Evolutionary conservation across 345 rosid genomes (phyloP).

Genomic region (Sisymbrium altissimum): DNA sequence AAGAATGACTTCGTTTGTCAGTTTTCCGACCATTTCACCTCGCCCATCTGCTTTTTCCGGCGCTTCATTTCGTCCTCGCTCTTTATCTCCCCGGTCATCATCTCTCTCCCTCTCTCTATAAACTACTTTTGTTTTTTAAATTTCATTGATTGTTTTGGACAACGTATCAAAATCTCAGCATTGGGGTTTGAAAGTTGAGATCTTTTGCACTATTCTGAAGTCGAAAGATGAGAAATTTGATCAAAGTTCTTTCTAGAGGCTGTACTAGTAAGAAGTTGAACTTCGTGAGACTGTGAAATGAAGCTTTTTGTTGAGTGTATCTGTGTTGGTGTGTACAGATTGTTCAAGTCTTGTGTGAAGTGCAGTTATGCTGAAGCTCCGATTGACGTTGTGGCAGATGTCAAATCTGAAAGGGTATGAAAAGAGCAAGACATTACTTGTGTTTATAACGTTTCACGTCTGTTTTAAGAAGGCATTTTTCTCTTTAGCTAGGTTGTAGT

Average conservation of each 20-base stretch:
- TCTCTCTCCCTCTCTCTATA: conserved; percentile 13
- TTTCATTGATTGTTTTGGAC: neutral
- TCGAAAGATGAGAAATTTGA: neutral
- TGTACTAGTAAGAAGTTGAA: neutral
- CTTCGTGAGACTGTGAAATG: neutral
- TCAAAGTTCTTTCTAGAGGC: neutral
- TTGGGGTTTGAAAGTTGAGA: neutral
- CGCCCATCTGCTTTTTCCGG: conserved; percentile 23
- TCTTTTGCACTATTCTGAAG: neutral
- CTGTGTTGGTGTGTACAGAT: conserved; percentile 30
- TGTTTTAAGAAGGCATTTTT: neutral
- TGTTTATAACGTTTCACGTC: conserved; percentile 8
- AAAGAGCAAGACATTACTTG: neutral
- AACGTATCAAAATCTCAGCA: neutral
- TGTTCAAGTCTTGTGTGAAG: conserved; percentile 54
- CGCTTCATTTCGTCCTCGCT: conserved; percentile 35
- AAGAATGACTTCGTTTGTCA: conserved; percentile 32
- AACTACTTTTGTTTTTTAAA: neutral
- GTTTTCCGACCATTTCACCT: conserved; percentile 25
- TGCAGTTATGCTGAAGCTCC: conserved; percentile 62
- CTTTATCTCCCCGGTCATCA: conserved; percentile 34
- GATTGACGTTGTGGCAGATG: conserved; percentile 78
- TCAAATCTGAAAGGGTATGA: conserved; percentile 71
- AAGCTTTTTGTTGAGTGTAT: neutral
- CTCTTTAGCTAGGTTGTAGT: conserved; percentile 67